Conservation (phyloP, 2,329 filamentous ascomycete species). For the Calonectria honghensis region DNA sequence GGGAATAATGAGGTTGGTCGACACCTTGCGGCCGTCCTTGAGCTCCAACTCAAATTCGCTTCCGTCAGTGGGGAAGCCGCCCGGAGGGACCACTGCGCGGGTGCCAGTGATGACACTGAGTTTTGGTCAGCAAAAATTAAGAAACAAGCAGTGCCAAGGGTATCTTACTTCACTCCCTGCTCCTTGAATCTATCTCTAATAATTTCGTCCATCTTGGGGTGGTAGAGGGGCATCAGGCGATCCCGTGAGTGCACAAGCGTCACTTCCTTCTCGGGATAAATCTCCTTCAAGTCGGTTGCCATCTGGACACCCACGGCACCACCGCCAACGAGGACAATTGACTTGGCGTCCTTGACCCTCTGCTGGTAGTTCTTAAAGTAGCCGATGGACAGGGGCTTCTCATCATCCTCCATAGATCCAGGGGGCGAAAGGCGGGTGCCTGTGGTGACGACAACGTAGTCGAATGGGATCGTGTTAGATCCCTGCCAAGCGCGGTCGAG, state of each 20-base stretch:
- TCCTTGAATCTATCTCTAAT: conserved; percentile 46
- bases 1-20: conserved; percentile 49
- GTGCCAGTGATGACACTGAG: conserved; percentile 50
- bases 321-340: conserved; percentile 52
- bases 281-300: conserved; percentile 52
- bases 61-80: conserved; percentile 50
- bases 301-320: conserved; percentile 54
- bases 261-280: conserved; percentile 51
- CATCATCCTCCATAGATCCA: conserved; percentile 51
- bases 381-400: conserved; percentile 46
- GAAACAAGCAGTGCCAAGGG: not conserved
- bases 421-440: conserved; percentile 51
- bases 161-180: conserved; percentile 50
- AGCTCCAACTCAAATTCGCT: conserved; percentile 46
- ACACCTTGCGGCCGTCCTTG: conserved; percentile 49
- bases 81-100: conserved; percentile 45
- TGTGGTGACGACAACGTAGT: conserved; percentile 50
- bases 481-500: conserved; percentile 52
- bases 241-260: conserved; percentile 52
- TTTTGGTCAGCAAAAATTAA: not conserved
- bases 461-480: conserved; percentile 49
- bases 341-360: conserved; percentile 45
- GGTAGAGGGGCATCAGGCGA: conserved; percentile 52
- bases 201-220: conserved; percentile 52
- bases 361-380: conserved; percentile 52